phyloP scores from a whole-genome alignment of 1,284 basidiomycete genomes.

The Clitocybe nebularis region DNA sequence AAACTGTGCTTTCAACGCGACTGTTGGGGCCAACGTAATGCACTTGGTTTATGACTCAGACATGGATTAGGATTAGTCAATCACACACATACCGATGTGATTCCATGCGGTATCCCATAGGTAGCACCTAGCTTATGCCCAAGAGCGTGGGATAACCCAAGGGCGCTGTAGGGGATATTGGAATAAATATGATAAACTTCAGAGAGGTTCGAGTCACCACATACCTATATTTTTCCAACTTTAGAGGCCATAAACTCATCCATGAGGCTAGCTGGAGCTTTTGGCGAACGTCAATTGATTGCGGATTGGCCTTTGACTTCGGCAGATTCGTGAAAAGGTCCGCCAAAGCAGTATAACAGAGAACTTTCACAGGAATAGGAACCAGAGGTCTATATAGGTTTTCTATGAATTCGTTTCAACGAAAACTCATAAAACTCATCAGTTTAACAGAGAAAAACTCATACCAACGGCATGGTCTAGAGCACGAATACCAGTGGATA shows the following conservation, averaged over 20 bases:
- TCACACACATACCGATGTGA: constrained; percentile 61
- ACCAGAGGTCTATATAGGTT: constrained; percentile 61
- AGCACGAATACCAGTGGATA: constrained; percentile 74
- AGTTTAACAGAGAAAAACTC: constrained; percentile 14
- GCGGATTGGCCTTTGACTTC: constrained; percentile 54
- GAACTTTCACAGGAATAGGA: constrained; percentile 57
- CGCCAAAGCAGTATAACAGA: constrained; percentile 62
- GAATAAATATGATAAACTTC: too few relatives aligned
- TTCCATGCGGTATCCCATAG: constrained; percentile 78
- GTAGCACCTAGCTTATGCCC: constrained; percentile 75
- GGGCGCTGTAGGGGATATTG: constrained; percentile 46
- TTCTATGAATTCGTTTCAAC: constrained; percentile 51
- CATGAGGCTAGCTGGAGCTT: constrained; percentile 72
- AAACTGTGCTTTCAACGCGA: constrained; percentile 52
- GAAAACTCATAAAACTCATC: background rate
- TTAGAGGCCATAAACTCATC: constrained; percentile 75
- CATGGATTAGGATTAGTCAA: background rate
- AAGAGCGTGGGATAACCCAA: constrained; percentile 72
- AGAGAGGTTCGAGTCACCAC: too few relatives aligned
- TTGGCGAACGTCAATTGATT: constrained; percentile 57
- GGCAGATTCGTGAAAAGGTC: constrained; percentile 77
- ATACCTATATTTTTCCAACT: constrained; percentile 51
- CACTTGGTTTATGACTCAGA: constrained; percentile 43
- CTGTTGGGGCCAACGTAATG: constrained; percentile 66
- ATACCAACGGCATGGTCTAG: constrained; percentile 75